Evolutionary conservation across 225 moss, liverwort and hornwort genomes (phyloP), one percentile per base, ranked within the genome.

Genomic region (Neckera pumila): DNA sequence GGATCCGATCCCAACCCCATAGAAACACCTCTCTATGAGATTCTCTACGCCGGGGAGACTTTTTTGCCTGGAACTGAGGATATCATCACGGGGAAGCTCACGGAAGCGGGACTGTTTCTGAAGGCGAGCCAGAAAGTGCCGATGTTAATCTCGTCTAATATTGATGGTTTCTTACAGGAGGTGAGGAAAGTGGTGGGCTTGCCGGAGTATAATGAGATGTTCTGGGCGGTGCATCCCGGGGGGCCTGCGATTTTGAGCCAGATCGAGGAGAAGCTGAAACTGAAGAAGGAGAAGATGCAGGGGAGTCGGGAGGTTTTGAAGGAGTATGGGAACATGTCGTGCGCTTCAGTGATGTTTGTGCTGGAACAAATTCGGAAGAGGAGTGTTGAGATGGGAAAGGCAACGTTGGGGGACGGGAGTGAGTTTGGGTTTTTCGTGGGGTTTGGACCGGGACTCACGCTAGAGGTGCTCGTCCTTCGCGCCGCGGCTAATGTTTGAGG

Each of bases 221-320:
- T 83, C 56, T 88, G 83, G 88, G 88, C 88, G 20, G 88, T 88
- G 64, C 88, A 88, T 56, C 88, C 83, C 33, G 83, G 88, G 8
- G 88, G 88, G 9, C 83, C 76, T 7, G 76, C 83, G 8, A 88
- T 88, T 76, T 13, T 88, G 28, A 42, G 3, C 42, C 64, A 88
- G 31, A 76, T 88, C 10, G 88, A 88, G 53, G 65, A 40, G 42
- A 76, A 76, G 83, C 53, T 88, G 76, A 65, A 64, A 22, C 65
- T 88, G 56, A 54, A 40, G 8, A 40, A 30, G 31, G 83, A 88
- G 34, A 88, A 88, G 65, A 56, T 88, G 76, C 76, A 83, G 11
- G 88, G 76, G 4, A 88, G 83, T 21, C 65, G 66, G 5, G 88
- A 88, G 12, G 76, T 88, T 17, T 45, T 88, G 42, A 58, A 82